Percentiles rank a stretch among this genome's conserved stretches.
These are phyloP conservation scores for Tylopilus sp. DNA, from an alignment of 1,284 basidiomycete genomes.

Conservation along the genomic window DNA sequence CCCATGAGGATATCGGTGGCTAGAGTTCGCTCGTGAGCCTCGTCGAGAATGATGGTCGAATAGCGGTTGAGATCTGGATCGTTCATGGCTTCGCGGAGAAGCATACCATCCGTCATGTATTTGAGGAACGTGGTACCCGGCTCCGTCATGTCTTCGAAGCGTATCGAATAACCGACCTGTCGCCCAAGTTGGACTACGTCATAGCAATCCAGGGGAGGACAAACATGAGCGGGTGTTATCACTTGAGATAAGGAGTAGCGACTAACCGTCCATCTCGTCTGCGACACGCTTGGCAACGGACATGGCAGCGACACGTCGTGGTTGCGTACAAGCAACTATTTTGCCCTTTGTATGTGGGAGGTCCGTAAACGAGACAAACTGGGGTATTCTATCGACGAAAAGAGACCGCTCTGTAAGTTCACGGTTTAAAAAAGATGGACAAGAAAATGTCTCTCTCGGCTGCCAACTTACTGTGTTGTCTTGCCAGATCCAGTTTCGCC, in stretches of 20 bases:
- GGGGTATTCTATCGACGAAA: constrained; percentile 68
- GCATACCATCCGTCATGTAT: constrained; percentile 99
- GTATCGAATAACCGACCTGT: constrained; percentile 97
- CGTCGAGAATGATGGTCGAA: constrained; percentile 97
- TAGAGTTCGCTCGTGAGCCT: constrained; percentile 97
- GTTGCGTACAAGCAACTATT: constrained; percentile 96
- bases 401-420: constrained; percentile 27
- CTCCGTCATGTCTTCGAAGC: constrained; percentile 98
- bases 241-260: background rate
- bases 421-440: constrained; percentile 20
- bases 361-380: constrained; percentile 94
- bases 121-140: constrained; percentile 89
- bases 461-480: constrained; percentile 81
- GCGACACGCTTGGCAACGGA: constrained; percentile 98
- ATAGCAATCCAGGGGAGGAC: background rate
- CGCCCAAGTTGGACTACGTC: constrained; percentile 79
- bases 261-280: constrained; percentile 93
- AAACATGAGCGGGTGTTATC: constrained; percentile 6
- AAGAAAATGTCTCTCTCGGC: constrained; percentile 19
- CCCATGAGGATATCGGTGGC: constrained; percentile 99
- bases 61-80: constrained; percentile 88
- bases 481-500: constrained; percentile 99
- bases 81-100: constrained; percentile 95
- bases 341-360: constrained; percentile 85
- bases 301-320: constrained; percentile 96